phyloP scores from a whole-genome alignment of 2,329 filamentous ascomycete genomes.

The Ilyonectria sp. region DNA sequence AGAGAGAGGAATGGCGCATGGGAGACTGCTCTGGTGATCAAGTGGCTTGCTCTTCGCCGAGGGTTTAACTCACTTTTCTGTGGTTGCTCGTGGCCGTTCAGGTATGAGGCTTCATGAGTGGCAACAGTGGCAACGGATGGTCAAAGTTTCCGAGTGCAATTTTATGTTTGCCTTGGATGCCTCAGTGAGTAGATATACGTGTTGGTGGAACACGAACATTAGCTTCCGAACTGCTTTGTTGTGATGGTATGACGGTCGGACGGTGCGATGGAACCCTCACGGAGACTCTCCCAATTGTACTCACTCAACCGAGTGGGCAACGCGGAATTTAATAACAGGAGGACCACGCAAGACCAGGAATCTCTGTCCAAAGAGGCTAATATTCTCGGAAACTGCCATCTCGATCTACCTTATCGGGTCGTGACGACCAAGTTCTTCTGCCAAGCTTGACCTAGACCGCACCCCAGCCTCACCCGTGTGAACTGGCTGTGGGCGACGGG shows the following conservation, averaged over 20 bases:
- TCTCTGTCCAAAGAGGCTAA: neutral
- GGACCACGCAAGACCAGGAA: neutral
- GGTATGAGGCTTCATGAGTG: neutral
- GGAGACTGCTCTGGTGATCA: neutral
- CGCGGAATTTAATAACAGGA: neutral
- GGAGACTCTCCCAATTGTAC: neutral
- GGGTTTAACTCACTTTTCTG: neutral
- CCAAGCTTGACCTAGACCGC: slow-evolving; percentile 1
- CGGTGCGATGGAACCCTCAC: slow-evolving; percentile 6
- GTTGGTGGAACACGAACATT: neutral
- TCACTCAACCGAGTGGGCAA: neutral
- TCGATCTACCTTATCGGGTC: slow-evolving; percentile 2
- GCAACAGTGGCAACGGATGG: neutral
- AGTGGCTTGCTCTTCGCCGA: neutral
- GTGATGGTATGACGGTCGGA: neutral
- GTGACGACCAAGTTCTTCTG: neutral
- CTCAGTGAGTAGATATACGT: too few relatives aligned
- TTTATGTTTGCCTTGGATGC: neutral
- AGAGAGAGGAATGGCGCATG: neutral
- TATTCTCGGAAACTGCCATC: neutral
- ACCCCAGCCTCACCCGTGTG: neutral
- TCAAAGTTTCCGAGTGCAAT: too few relatives aligned
- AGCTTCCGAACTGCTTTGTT: neutral
- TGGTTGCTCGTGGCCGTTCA: neutral
- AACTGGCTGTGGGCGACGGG: neutral